These are phyloP conservation scores for Mucor circinelloides DNA, from an alignment of 371 early-diverging fungal genomes.

Conservation along the genomic window DNA sequence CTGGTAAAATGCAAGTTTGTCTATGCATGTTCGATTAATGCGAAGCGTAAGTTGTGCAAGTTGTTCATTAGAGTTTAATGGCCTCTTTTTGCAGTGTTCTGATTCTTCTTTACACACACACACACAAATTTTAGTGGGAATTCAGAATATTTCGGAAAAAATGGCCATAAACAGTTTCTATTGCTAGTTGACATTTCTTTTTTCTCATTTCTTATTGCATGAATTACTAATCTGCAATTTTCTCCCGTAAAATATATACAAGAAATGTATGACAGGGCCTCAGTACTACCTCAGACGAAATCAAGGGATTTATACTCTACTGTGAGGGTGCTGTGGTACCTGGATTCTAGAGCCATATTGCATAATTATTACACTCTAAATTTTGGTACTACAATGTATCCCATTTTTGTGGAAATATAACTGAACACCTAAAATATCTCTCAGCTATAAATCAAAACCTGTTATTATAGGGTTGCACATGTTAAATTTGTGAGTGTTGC, in stretches of 20 bases:
- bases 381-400: background rate
- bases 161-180: background rate
- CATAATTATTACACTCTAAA: background rate
- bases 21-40: background rate
- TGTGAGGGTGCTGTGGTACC: background rate
- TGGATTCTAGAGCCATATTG: background rate
- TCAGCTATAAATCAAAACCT: background rate
- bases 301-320: background rate
- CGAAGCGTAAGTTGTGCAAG: background rate
- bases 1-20: background rate
- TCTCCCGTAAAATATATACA: background rate
- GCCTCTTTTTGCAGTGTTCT: background rate
- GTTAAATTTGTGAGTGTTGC: background rate
- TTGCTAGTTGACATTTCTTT: background rate
- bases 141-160: background rate
- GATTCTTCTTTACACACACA: background rate
- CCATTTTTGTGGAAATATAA: background rate
- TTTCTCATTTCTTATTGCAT: background rate
- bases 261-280: background rate
- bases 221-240: background rate
- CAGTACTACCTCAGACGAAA: background rate
- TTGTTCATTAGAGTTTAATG: background rate
- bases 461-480: background rate
- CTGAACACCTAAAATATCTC: background rate
- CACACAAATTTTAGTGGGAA: background rate